Conservation (phyloP, 2,329 filamentous ascomycete genomes). For the Proliferodiscus dingleyae region DNA sequence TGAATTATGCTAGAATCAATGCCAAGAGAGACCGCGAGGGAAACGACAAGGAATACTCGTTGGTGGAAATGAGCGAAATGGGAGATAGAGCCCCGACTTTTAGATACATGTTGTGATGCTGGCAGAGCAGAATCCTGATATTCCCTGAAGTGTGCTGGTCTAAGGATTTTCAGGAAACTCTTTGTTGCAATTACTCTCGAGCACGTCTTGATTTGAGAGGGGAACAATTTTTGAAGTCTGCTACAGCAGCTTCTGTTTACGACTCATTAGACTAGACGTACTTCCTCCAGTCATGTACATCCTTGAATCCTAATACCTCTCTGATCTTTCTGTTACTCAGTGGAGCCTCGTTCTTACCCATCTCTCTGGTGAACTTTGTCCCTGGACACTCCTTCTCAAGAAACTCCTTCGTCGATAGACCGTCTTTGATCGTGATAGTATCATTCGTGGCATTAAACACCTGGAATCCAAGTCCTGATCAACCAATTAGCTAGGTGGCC, state of each 20-base stretch:
- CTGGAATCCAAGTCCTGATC: slow-evolving; percentile 53
- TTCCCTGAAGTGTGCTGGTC: not conserved
- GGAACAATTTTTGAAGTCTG: no score
- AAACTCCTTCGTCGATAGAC: slow-evolving; percentile 44
- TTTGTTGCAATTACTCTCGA: not conserved
- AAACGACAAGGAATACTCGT: slow-evolving; percentile 33
- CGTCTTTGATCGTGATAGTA: slow-evolving; percentile 48
- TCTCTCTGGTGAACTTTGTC: slow-evolving; percentile 47
- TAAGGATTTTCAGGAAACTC: not conserved
- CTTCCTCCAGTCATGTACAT: slow-evolving; percentile 50
- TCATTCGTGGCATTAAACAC: slow-evolving; percentile 62
- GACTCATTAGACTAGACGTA: no score
- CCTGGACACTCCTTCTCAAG: slow-evolving; percentile 45
- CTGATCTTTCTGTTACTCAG: slow-evolving; percentile 56
- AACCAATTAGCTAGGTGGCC: not conserved
- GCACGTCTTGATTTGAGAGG: no score
- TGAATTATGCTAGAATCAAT: slow-evolving; percentile 44
- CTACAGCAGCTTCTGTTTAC: no score
- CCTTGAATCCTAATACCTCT: slow-evolving; percentile 53
- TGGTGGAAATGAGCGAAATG: slow-evolving; percentile 42
- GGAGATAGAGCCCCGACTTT: slow-evolving; percentile 49
- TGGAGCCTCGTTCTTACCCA: slow-evolving; percentile 55
- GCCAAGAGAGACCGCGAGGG: slow-evolving; percentile 37
- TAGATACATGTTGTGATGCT: slow-evolving; percentile 33
- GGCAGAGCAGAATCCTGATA: not conserved